Percentiles rank a stretch among this genome's conserved stretches.
These are phyloP conservation scores for Xylaria polymorpha DNA, from an alignment of 2,329 filamentous ascomycete genomes.

Conservation along the genomic window DNA sequence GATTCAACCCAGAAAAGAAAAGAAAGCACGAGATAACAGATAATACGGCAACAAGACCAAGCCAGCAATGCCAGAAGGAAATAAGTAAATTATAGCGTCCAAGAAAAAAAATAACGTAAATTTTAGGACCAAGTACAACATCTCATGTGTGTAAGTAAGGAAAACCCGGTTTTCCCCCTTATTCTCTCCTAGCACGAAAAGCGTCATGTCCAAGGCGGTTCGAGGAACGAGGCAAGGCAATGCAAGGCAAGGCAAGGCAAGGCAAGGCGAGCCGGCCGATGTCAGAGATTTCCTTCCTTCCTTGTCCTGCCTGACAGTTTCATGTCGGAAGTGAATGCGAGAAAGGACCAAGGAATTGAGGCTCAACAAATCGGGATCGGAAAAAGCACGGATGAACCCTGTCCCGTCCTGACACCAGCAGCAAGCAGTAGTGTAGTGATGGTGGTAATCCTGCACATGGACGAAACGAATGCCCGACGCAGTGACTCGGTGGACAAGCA, in stretches of 20 bases:
- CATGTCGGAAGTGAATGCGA: neutral
- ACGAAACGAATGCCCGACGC: conserved; percentile 10
- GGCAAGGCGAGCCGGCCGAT: neutral
- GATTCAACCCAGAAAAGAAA: neutral
- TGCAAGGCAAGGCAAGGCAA: neutral
- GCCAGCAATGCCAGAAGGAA: neutral
- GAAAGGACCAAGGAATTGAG: neutral
- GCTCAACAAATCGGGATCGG: neutral
- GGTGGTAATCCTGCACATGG: neutral
- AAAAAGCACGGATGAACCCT: neutral
- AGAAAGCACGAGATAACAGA: neutral
- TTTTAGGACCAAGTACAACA: neutral
- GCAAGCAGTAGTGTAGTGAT: neutral
- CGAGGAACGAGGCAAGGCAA: too few relatives aligned
- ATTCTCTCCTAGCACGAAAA: neutral
- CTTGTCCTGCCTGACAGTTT: neutral
- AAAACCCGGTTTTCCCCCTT: neutral
- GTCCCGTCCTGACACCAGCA: neutral
- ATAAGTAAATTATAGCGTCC: neutral
- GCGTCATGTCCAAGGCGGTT: neutral
- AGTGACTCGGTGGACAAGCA: neutral
- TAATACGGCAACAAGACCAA: neutral
- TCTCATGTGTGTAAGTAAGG: neutral
- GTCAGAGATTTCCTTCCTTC: neutral
- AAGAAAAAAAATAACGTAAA: too few relatives aligned